These are phyloP conservation scores for Lactifluus subvellereus DNA, from an alignment of 768 basidiomycete species.

Conservation along the genomic window DNA sequence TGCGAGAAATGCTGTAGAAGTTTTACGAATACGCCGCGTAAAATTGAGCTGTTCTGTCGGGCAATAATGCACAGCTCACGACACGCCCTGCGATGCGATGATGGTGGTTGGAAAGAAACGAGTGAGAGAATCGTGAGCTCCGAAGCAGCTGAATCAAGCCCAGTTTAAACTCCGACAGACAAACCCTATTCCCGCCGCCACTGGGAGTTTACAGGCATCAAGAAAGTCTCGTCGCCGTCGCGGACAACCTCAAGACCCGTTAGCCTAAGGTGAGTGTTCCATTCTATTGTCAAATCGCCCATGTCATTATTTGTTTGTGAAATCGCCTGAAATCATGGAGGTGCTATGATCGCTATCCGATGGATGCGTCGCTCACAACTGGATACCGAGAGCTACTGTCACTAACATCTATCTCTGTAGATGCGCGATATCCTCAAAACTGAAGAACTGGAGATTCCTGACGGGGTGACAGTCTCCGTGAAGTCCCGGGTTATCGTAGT, in stretches of 20 bases:
- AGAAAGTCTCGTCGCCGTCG: constrained; percentile 25
- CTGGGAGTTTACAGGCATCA: constrained; percentile 15
- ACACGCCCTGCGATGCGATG: constrained; percentile 21
- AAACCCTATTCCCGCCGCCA: constrained; percentile 26
- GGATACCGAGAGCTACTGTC: constrained; percentile 30
- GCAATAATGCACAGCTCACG: constrained; percentile 23
- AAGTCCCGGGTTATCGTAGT: constrained; percentile 92
- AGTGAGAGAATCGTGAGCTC: not conserved
- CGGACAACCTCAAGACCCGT: constrained; percentile 31
- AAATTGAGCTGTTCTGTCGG: constrained; percentile 18
- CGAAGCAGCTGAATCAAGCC: constrained; percentile 1
- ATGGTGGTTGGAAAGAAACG: constrained; percentile 25
- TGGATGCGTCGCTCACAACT: constrained; percentile 37
- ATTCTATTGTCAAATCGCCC: constrained; percentile 8
- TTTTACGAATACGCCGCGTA: constrained; percentile 20
- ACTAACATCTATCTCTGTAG: constrained; percentile 37
- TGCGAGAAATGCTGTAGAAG: constrained; percentile 10
- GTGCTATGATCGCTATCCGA: constrained; percentile 14
- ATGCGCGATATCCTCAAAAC: constrained; percentile 93
- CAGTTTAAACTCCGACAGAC: constrained; percentile 19
- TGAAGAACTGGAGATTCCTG: constrained; percentile 87
- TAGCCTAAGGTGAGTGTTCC: constrained; percentile 30
- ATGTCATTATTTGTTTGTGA: not conserved
- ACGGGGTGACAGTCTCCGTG: constrained; percentile 76
- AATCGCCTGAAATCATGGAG: not conserved